Evolutionary conservation across 441 rosid species (phyloP).

Genomic region (Cnidoscolus chayamansa): DNA sequence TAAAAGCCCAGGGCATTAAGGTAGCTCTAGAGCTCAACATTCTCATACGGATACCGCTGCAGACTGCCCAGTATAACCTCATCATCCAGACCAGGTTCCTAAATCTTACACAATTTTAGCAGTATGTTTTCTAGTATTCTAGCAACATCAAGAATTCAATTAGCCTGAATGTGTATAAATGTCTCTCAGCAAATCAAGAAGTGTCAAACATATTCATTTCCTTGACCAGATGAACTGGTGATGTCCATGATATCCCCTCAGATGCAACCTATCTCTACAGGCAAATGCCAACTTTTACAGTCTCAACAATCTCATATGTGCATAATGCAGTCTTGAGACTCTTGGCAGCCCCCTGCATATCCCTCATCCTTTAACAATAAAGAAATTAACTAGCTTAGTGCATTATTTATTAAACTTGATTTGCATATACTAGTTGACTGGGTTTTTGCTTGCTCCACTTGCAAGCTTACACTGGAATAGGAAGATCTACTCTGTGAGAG

Average conservation of each 20-base stretch:
- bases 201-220: background rate
- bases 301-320: background rate
- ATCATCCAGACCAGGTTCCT: background rate
- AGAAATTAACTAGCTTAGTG: background rate
- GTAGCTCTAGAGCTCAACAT: background rate
- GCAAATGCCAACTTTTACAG: background rate
- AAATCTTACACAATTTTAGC: background rate
- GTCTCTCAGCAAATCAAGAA: conserved; percentile 2
- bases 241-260: background rate
- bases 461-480: background rate
- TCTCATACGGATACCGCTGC: background rate
- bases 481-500: no score
- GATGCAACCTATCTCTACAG: background rate
- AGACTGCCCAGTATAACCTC: background rate
- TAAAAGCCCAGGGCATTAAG: background rate
- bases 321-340: background rate
- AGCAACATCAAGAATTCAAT: background rate
- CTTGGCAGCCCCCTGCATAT: background rate
- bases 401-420: no score
- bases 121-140: background rate
- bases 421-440: background rate
- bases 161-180: background rate
- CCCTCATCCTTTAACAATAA: background rate
- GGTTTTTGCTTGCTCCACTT: background rate
- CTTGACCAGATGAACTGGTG: background rate